A percentile compares a stretch with the other conserved stretches of the same genome.
Evolutionary conservation across 2,329 filamentous ascomycete species (phyloP).

Genomic region (Ilyonectria destructans): DNA sequence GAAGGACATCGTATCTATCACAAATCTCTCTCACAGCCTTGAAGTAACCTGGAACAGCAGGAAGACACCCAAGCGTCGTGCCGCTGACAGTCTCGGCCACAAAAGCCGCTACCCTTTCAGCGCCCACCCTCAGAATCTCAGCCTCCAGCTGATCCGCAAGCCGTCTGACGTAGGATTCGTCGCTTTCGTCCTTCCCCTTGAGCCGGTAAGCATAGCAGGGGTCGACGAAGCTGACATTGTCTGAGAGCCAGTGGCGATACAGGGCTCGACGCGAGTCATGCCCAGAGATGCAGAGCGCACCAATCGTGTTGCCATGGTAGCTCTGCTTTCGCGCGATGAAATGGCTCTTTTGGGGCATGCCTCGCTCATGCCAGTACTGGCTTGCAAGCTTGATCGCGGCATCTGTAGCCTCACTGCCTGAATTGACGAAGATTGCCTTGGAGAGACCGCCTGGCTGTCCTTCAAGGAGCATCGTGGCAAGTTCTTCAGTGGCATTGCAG

Average conservation of each 20-base stretch:
- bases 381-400: slow-evolving; percentile 63
- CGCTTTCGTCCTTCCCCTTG: slow-evolving; percentile 1
- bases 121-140: slow-evolving; percentile 60
- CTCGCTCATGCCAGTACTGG: slow-evolving; percentile 62
- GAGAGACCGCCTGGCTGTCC: slow-evolving; percentile 30
- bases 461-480: slow-evolving; percentile 34
- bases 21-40: slow-evolving; percentile 65
- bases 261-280: slow-evolving; percentile 15
- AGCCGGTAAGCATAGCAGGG: slow-evolving; percentile 23
- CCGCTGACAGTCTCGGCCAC: slow-evolving; percentile 62
- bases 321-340: slow-evolving; percentile 58
- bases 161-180: slow-evolving; percentile 14
- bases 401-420: slow-evolving; percentile 59
- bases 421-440: slow-evolving; percentile 44
- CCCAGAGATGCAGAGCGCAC: slow-evolving; percentile 56
- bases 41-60: slow-evolving; percentile 67
- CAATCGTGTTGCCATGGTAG: slow-evolving; percentile 66
- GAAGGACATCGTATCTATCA: slow-evolving; percentile 65
- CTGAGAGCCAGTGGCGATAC: slow-evolving; percentile 32
- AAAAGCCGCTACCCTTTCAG: slow-evolving; percentile 63
- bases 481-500: slow-evolving; percentile 42
- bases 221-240: slow-evolving; percentile 38
- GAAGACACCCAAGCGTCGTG: slow-evolving; percentile 65
- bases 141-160: slow-evolving; percentile 56
- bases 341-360: slow-evolving; percentile 42